Percentiles rank a stretch among this genome's conserved stretches.
Conservation (phyloP, 2,329 filamentous ascomycete species). For the Atkinsonella hypoxylon region DNA sequence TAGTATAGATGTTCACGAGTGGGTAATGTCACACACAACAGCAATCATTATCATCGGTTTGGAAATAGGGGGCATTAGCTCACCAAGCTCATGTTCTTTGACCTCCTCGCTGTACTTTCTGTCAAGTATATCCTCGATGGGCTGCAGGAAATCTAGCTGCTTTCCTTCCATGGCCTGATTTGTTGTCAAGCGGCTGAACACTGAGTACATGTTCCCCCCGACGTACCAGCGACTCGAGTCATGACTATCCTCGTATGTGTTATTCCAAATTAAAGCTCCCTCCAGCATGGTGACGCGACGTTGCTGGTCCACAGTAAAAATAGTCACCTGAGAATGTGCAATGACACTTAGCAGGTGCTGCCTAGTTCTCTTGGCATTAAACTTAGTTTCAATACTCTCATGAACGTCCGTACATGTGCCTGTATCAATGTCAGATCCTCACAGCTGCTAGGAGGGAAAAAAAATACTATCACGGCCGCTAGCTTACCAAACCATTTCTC, state of each 20-base stretch:
- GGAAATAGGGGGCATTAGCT: conserved; percentile 8
- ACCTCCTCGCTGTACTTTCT: conserved; percentile 48
- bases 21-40: background rate
- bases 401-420: conserved; percentile 68
- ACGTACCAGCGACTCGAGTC: conserved; percentile 37
- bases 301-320: conserved; percentile 59
- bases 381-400: conserved; percentile 56
- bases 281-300: conserved; percentile 56
- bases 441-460: background rate
- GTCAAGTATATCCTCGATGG: conserved; percentile 53
- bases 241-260: conserved; percentile 24
- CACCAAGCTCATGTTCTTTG: conserved; percentile 48
- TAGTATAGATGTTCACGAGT: too few species aligned
- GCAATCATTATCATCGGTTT: background rate
- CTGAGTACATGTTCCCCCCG: conserved; percentile 51
- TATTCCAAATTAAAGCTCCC: conserved; percentile 49
- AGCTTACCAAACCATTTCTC: conserved; percentile 62
- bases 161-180: conserved; percentile 30
- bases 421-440: conserved; percentile 9
- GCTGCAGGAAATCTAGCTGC: conserved; percentile 37
- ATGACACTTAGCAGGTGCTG: conserved; percentile 63
- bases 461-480: background rate
- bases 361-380: conserved; percentile 52
- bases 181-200: conserved; percentile 42
- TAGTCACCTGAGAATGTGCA: conserved; percentile 60